Conservation (phyloP, 1,284 basidiomycete species). For the Volvariella surrecta region DNA sequence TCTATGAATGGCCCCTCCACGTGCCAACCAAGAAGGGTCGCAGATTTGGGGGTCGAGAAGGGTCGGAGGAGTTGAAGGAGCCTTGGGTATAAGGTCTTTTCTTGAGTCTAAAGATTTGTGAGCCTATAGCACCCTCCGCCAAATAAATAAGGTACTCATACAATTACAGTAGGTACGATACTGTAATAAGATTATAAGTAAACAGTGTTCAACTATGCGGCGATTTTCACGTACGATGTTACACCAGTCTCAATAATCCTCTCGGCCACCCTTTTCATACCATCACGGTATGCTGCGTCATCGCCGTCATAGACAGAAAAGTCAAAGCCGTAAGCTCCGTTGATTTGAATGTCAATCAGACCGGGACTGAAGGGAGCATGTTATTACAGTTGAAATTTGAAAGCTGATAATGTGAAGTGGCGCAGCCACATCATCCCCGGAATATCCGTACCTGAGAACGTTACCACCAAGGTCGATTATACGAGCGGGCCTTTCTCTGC, state of each 20-base stretch:
- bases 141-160: conserved; percentile 27
- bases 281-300: conserved; percentile 59
- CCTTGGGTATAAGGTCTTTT: conserved; percentile 62
- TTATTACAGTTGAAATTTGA: background rate
- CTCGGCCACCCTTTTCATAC: conserved; percentile 63
- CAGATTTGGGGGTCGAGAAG: conserved; percentile 48
- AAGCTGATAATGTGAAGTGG: background rate
- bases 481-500: conserved; percentile 51
- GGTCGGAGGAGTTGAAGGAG: conserved; percentile 57
- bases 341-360: conserved; percentile 75
- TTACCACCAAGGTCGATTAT: conserved; percentile 63
- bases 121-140: background rate
- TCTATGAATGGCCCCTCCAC: conserved; percentile 87
- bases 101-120: conserved; percentile 56
- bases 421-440: too few species aligned
- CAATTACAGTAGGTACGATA: conserved; percentile 73
- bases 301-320: conserved; percentile 74
- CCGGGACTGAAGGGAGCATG: conserved; percentile 45
- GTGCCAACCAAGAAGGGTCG: conserved; percentile 79
- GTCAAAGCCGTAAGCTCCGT: conserved; percentile 87
- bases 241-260: conserved; percentile 83
- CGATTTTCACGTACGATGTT: conserved; percentile 55
- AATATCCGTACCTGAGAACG: conserved; percentile 53
- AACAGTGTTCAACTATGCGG: conserved; percentile 6
- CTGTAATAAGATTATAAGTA: conserved; percentile 21